Evolutionary conservation across 2,329 filamentous ascomycete species (phyloP), one percentile per base, ranked within the genome.

Genomic region (Xylaria sp.): DNA sequence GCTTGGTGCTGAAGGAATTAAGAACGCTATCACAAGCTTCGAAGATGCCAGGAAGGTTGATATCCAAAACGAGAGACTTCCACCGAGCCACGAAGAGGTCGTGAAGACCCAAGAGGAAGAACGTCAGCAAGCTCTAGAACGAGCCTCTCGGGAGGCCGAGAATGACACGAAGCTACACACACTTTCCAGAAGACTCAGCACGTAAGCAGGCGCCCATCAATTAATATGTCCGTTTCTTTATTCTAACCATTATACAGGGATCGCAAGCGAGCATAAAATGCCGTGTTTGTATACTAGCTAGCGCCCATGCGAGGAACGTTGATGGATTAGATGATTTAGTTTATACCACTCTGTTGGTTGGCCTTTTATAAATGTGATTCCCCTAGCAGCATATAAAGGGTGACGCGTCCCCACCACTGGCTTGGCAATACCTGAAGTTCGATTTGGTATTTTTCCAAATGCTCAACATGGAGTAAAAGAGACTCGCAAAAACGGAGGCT

Each of bases 11-110:
- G 95, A 99, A 79, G 95, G 95, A 61, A 97, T 98, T 82, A 99
- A 98, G 83, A 93, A 97, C 73, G 95, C 95, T 33, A 99, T 99
- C 71, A 94, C 87, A 78, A 96, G 87, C 70, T 99, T 99, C 69
- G 95, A 99, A 76, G 95, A 99, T 76, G 95, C 95, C 15, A 86
- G 93, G 66, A 98, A 97, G 83, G 93, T 99, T 49, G 95, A 99
- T 80, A 73, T 98, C 65, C 93, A 98, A 80, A 99, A 99, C 76
- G 95, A 99, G 80, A 87, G 92, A 65, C 83, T 99, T 67, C 95
- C 95, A 51, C 95, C 95, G 0, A 95, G 87, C 66, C 91, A 95
- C 64, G 94, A 98, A 49, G 95, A 99, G 78, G 93, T 98, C 19
- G 85, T 88, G 66, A 89, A 89, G 77, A 91, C 90, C 75, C 91